Base-by-base conservation (phyloP, 73 alveolate species). In the Paramecium primaurelia region DNA sequence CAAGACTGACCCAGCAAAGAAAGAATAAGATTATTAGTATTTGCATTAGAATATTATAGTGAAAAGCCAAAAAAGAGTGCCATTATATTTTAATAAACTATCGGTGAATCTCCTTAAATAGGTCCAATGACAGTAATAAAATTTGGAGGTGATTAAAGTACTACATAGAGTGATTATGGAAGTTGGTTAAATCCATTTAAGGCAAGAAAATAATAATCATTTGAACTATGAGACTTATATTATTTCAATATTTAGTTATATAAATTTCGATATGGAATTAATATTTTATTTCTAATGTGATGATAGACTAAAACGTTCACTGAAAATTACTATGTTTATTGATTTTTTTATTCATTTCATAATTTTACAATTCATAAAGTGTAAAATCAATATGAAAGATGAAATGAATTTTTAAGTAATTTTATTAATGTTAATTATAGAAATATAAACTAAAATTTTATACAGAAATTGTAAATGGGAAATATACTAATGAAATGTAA, bases 1-100 rank as follows among this genome's bases (percentile, higher is more conserved):
- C 18, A 73, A 73, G 40, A 73, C 87, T 36, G 87, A 73, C 40
- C 87, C 87, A 18, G 18, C 59, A 37, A 36, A 73, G 20, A 73
- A 73, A 37, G 87, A 73, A 40, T 40, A 36, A 37, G 59, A 73
- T 37, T 73, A 37, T 73, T 73, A 32, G 87, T 73, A 73, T 14
- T 16, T 12, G 2, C 9, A 64, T 3, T 28, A 28, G 12, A 6
- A 64, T 54, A 18, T 54, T 28, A 28, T 64, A 64, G 84, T 34
- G 84, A 64, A 12, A 64, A 64, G 30, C 47, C 84, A 32, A 64
- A 64, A 34, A 32, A 32, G 42, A 64, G 26, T 64, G 47, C 42
- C 51, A 64, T 64, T 34, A 28, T 64, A 28, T 64, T 64, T 64
- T 64, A 64, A 34, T 64, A 64, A 64, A 34, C 84, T 12, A 64